These are phyloP conservation scores for Breynia disticha DNA, from an alignment of 441 rosid species.

Conservation along the genomic window DNA sequence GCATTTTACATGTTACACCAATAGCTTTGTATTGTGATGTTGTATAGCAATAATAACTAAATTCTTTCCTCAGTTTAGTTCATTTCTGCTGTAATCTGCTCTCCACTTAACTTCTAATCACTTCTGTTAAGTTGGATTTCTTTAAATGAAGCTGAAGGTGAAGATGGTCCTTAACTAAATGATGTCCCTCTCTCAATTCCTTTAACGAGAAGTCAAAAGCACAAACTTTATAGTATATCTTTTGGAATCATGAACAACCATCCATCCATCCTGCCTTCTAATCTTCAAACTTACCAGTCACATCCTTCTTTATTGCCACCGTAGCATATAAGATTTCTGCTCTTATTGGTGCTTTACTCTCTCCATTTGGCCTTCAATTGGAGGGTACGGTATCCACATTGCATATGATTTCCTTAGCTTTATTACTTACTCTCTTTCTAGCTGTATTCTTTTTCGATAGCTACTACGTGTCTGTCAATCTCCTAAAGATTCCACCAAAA, in stretches of 20 bases:
- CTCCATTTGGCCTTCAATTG: background rate
- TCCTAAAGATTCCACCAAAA: too few species aligned
- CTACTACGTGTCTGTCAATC: too few species aligned
- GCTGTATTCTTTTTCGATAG: too few species aligned
- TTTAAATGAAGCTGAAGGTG: too few species aligned
- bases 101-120: background rate
- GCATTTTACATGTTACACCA: background rate
- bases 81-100: background rate
- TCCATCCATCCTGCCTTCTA: background rate
- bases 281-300: background rate
- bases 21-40: slow-evolving; percentile 2
- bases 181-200: background rate
- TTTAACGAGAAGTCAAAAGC: background rate
- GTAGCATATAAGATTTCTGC: slow-evolving; percentile 7
- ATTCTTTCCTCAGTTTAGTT: background rate
- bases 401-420: background rate
- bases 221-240: background rate
- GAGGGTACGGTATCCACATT: background rate
- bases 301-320: background rate
- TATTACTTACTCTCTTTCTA: background rate
- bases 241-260: background rate
- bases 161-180: background rate
- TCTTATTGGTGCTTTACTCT: background rate
- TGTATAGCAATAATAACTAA: slow-evolving; percentile 11
- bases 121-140: too few species aligned